A percentile compares a stretch with the other conserved stretches of the same genome.
These are phyloP conservation scores for Colletotrichum orchidophilum DNA, from an alignment of 2,329 filamentous ascomycete genomes.

Conservation along the genomic window DNA sequence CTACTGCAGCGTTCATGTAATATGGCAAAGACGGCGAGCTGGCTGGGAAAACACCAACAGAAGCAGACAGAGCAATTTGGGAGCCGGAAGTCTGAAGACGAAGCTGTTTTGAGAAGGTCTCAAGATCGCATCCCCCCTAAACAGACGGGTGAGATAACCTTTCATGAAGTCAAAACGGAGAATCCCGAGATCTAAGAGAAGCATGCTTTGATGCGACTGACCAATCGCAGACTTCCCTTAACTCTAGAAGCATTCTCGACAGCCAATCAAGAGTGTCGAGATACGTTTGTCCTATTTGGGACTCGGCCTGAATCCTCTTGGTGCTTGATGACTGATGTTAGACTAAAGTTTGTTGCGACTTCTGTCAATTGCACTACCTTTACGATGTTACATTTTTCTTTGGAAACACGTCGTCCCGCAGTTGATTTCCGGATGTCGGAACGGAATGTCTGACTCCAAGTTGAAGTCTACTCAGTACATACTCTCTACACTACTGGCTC, in stretches of 20 bases:
- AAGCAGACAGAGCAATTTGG: background rate
- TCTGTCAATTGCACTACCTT: too few species aligned
- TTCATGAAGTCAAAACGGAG: background rate
- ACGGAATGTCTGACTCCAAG: too few species aligned
- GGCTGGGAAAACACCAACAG: background rate
- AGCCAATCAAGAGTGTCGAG: background rate
- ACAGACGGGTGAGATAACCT: background rate
- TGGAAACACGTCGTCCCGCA: too few species aligned
- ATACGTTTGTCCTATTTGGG: conserved; percentile 1
- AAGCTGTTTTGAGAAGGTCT: background rate
- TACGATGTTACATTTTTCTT: too few species aligned
- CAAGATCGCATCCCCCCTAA: background rate
- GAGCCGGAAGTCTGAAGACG: background rate
- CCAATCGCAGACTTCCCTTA: background rate
- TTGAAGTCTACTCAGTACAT: too few species aligned
- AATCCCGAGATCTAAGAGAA: background rate
- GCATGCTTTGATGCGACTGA: background rate
- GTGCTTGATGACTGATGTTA: background rate
- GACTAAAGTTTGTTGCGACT: background rate
- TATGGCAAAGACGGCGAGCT: background rate
- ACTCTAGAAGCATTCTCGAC: background rate
- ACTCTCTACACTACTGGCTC: too few species aligned
- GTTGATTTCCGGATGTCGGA: too few species aligned
- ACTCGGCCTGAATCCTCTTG: background rate
- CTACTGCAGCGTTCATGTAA: background rate